phyloP scores from a whole-genome alignment of 2,329 filamentous ascomycete species.

The Aspergillus melleus region DNA sequence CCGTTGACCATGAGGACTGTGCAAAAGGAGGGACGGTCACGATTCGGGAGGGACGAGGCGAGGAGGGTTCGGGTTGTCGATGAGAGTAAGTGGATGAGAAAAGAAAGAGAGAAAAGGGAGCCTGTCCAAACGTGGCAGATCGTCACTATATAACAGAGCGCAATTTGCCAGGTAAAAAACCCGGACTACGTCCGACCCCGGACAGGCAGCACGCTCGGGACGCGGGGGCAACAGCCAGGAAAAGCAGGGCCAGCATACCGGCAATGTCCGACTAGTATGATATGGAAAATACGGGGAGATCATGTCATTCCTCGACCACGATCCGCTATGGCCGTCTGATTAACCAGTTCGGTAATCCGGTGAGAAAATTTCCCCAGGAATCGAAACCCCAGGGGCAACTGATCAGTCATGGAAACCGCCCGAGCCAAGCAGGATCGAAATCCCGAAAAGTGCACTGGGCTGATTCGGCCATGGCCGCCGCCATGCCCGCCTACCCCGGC shows the following conservation, averaged over 20 bases:
- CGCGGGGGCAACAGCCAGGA: not conserved
- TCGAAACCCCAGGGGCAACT: not conserved
- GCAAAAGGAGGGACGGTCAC: not conserved
- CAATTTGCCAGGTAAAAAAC: not conserved
- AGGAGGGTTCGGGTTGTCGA: not conserved
- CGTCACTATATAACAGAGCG: not conserved
- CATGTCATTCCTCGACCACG: not conserved
- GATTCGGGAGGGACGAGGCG: no score
- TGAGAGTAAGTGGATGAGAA: not conserved
- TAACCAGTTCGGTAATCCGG: not conserved
- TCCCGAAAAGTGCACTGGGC: no score
- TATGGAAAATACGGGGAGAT: not conserved
- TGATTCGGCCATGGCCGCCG: no score
- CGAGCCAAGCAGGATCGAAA: not conserved
- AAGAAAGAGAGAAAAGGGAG: not conserved
- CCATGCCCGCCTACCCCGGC: no score
- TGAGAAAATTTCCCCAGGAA: not conserved
- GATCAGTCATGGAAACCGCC: not conserved
- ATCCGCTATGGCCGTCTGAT: not conserved
- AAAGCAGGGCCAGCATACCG: not conserved
- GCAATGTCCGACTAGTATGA: not conserved
- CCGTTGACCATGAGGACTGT: not conserved
- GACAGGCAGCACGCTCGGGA: not conserved
- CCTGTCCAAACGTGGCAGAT: not conserved
- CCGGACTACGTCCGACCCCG: not conserved